Base-by-base conservation (phyloP, 768 basidiomycete species). In the Leccinum uliginosum region DNA sequence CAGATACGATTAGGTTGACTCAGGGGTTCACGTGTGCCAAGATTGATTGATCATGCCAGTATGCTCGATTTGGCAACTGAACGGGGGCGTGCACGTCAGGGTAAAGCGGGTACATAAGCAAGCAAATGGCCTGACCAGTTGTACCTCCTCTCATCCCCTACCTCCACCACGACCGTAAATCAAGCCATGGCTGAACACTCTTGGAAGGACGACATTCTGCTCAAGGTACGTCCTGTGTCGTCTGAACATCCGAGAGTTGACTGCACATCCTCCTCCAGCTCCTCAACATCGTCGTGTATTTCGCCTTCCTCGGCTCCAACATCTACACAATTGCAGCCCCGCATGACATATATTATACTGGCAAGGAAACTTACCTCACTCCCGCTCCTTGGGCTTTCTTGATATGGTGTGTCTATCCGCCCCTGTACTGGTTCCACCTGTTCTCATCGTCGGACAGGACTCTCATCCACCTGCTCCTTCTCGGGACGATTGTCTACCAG, bases 311-410 rank as follows among this genome's bases (percentile, higher is more conserved):
- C n/a, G 93, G 91, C 30, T 89, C 87, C 38, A 96, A 96, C 73
- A 80, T 94, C 55, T 95, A 92, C 79, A 87, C 86, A 52, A 81
- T 93, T 59, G 85, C 91, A 6, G 81, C 83, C 2, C 91, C 91
- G 1, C 79, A 81, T 43, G 84, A 82, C 60, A 79, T 84, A 51
- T 91, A 92, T 74, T 83, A 79, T 67, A 72, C 77, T 61, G 85
- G 83, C 46, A 92, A 92, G 70, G 86, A 89, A 63, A 97, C 95
- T 0, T 98, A 94, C 73, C 76, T 98, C 56, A 97, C 94, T 1
- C 96, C 96, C n/a, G 91, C 92, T 24, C 84, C 87, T 26, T 97
- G 90, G 84, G 88, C 91, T 2, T 96, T 93, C 77, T 81, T 88
- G 76, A 88, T 94, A 68, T 96, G 93, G 92, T 89, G 54, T 43